Evolutionary conservation across 192 early-diverging fungal genomes (phyloP), one percentile per base, ranked within the genome.

Genomic region (Podila epicladia): DNA sequence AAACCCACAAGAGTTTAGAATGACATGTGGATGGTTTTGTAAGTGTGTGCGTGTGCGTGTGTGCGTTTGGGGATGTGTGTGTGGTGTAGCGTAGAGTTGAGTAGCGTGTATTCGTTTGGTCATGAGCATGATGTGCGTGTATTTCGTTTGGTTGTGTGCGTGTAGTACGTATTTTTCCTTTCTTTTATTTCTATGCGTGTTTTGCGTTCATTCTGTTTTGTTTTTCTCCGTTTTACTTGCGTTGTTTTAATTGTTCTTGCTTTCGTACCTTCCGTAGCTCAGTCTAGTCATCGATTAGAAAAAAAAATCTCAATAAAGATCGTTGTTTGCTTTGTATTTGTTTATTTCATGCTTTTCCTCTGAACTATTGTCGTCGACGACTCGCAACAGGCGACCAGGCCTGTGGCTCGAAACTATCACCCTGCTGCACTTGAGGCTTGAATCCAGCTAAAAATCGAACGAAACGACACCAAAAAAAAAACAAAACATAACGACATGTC

Each of bases 351-450:
- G n/a, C 1, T 19, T n/a, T 55, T 55, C n/a, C 22, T 55, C 13
- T 37, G 15, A 45, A 45, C 32, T 60, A 31, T 62, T 58, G 72
- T 11, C 70, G 69, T 38, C 76, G 70, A 58, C 76, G 76, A 59
- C 60, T 49, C 0, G 71, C 71, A 22, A 63, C 62, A 28, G 77
- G 77, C n/a, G 77, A 64, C 77, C 77, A 80, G 24, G 77, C 67
- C 26, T 80, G 71, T 24, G 77, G 77, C 37, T 80, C 50, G 67
- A 69, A 80, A 0, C 71, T 65, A 9, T 80, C 77, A 29, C 77
- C 77, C 15, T 80, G 77, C 20, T 80, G 77, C 17, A 80, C 77
- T 26, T 71, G 69, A 32, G 77, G 71, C 49, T 80, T 80, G 67
- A 80, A 80, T 69, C 77, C 77, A 69, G 61, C 77, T 80, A 59